Conservation (phyloP, 2,329 filamentous ascomycete species). For the Fusarium mundagurra region DNA sequence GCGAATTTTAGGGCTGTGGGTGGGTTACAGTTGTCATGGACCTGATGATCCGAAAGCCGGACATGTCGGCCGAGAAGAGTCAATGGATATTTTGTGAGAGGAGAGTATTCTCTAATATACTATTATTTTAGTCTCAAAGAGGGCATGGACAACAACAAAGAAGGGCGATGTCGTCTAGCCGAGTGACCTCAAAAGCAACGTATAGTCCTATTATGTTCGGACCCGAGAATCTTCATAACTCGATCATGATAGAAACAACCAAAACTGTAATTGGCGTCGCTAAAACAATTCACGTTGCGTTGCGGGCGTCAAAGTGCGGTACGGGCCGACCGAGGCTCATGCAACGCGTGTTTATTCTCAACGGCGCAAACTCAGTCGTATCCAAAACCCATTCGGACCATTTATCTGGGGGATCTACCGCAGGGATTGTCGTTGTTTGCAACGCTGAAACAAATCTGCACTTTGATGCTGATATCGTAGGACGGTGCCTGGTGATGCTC, state of each 20-base stretch:
- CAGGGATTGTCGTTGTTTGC: neutral
- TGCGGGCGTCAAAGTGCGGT: neutral
- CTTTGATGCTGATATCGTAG: neutral
- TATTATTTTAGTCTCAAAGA: too few species aligned
- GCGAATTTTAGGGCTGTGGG: constrained; percentile 19
- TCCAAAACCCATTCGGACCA: neutral
- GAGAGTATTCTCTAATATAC: neutral
- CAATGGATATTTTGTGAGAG: too few species aligned
- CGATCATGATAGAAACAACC: neutral
- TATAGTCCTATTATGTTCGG: neutral
- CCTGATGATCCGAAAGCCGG: constrained; percentile 4
- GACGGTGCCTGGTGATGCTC: neutral
- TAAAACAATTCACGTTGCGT: neutral
- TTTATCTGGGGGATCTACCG: neutral
- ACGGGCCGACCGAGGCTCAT: constrained; percentile 29
- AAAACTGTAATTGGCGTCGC: neutral
- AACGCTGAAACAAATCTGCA: neutral
- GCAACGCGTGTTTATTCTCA: constrained; percentile 3
- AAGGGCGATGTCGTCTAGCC: too few species aligned
- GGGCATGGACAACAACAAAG: too few species aligned
- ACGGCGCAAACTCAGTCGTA: neutral
- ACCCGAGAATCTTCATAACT: neutral
- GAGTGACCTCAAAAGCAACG: neutral
- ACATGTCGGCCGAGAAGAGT: constrained; percentile 25
- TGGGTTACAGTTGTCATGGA: constrained; percentile 12